A percentile compares a stretch with the other conserved stretches of the same genome.
phyloP scores from a whole-genome alignment of 371 early-diverging fungal genomes.

The Dichotomocladium elegans region DNA sequence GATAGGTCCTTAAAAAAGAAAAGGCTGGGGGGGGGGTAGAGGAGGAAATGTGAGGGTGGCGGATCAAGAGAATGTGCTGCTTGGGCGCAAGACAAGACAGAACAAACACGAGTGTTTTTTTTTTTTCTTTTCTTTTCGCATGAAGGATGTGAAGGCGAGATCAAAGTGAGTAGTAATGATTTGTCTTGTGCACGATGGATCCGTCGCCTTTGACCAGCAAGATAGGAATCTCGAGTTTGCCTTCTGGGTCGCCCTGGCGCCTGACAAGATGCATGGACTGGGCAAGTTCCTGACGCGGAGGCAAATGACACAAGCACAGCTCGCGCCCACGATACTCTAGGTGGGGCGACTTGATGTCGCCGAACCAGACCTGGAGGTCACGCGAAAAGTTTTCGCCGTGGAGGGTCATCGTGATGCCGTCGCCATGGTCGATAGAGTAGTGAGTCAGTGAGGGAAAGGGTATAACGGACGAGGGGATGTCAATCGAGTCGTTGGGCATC shows the following conservation, averaged over 20 bases:
- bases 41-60: too few relatives aligned
- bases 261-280: constrained; percentile 6
- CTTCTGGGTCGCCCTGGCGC: constrained; percentile 2
- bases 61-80: too few relatives aligned
- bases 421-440: constrained; percentile 5
- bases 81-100: too few relatives aligned
- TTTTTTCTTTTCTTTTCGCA: constrained; percentile 30
- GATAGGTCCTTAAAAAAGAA: too few relatives aligned
- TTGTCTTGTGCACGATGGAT: constrained; percentile 35
- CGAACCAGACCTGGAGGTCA: constrained; percentile 71
- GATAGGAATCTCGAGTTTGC: constrained; percentile 28
- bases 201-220: constrained; percentile 46
- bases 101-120: too few relatives aligned
- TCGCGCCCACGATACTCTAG: constrained; percentile 38
- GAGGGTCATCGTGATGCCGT: constrained; percentile 12
- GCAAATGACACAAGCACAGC: constrained; percentile 27
- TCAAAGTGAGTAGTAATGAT: constrained; percentile 36
- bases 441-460: constrained; percentile 15
- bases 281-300: constrained; percentile 21
- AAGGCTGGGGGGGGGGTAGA: too few relatives aligned
- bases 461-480: constrained; percentile 9
- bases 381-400: constrained; percentile 62
- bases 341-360: constrained; percentile 30
- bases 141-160: constrained; percentile 28
- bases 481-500: constrained; percentile 28